These are phyloP conservation scores for Wickerhamia fluorescens DNA, from an alignment of 805 yeast species.

Conservation along the genomic window DNA sequence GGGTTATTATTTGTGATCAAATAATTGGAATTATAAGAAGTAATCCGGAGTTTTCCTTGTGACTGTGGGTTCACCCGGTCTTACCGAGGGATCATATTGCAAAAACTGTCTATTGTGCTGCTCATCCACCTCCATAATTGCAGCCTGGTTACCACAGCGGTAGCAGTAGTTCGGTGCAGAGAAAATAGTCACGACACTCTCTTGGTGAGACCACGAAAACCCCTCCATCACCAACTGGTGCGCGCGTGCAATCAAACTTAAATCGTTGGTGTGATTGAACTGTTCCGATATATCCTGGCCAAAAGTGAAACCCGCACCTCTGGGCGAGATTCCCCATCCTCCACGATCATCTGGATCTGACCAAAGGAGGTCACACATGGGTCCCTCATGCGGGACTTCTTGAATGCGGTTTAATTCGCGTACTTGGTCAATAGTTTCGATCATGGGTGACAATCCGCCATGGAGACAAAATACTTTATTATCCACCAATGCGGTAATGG, in stretches of 20 bases:
- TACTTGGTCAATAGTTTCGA: constrained; percentile 88
- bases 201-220: constrained; percentile 90
- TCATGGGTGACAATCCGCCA: constrained; percentile 93
- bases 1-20: no score
- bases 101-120: constrained; percentile 83
- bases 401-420: constrained; percentile 86
- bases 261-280: constrained; percentile 84
- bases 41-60: constrained; percentile 96
- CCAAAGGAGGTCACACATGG: constrained; percentile 96
- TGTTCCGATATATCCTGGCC: constrained; percentile 93
- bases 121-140: constrained; percentile 96
- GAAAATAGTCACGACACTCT: constrained; percentile 87
- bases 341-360: constrained; percentile 97
- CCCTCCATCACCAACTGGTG: constrained; percentile 99
- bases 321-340: constrained; percentile 96
- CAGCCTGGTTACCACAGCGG: constrained; percentile 97
- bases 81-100: constrained; percentile 93
- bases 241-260: constrained; percentile 84
- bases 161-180: constrained; percentile 96
- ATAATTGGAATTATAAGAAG: constrained; percentile 66
- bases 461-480: constrained; percentile 87
- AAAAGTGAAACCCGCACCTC: constrained; percentile 98
- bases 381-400: constrained; percentile 97
- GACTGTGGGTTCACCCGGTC: constrained; percentile 98
- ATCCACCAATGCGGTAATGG: constrained; percentile 88